phyloP scores from a whole-genome alignment of 306 rosid genomes.

The peach (Prunus persica) region DNA sequence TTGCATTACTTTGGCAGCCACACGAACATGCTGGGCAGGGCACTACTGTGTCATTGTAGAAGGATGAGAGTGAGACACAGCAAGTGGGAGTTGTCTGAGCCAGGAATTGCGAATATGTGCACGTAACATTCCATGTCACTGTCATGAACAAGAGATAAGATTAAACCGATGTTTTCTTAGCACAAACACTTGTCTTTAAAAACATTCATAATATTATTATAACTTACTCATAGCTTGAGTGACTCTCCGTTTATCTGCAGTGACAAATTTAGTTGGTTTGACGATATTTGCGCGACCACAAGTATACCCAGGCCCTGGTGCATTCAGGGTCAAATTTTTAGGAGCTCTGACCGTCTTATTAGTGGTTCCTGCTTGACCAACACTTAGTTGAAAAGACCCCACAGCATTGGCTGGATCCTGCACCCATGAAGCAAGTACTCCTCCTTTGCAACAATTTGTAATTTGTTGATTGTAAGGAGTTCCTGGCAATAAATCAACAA shows the following conservation, averaged over 20 bases:
- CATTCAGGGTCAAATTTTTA: conserved; percentile 61
- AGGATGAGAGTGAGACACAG: conserved; percentile 86
- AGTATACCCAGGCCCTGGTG: conserved; percentile 91
- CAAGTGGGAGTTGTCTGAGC: conserved; percentile 77
- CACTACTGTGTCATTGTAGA: conserved; percentile 74
- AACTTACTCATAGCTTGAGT: conserved; percentile 87
- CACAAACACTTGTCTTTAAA: neutral
- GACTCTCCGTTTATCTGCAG: conserved; percentile 68
- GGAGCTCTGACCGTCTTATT: conserved; percentile 65
- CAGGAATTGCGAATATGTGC: conserved; percentile 82
- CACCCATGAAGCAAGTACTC: conserved; percentile 73
- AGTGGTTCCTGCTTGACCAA: conserved; percentile 69
- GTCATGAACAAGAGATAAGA: conserved; percentile 27
- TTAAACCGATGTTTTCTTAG: conserved; percentile 1
- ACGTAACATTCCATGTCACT: conserved; percentile 96
- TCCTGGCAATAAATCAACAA: conserved; percentile 82
- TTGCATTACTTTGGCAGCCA: conserved; percentile 60
- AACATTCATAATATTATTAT: neutral
- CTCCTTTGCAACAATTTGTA: conserved; percentile 89
- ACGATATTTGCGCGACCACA: conserved; percentile 63
- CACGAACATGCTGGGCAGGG: conserved; percentile 77
- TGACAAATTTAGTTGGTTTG: conserved; percentile 46
- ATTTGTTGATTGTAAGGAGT: conserved; percentile 77
- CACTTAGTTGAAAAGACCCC: conserved; percentile 74
- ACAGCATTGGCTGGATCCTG: conserved; percentile 66